These are phyloP conservation scores for Sclerotiophoma versabilis DNA, from an alignment of 2,329 filamentous ascomycete species.

Conservation along the genomic window DNA sequence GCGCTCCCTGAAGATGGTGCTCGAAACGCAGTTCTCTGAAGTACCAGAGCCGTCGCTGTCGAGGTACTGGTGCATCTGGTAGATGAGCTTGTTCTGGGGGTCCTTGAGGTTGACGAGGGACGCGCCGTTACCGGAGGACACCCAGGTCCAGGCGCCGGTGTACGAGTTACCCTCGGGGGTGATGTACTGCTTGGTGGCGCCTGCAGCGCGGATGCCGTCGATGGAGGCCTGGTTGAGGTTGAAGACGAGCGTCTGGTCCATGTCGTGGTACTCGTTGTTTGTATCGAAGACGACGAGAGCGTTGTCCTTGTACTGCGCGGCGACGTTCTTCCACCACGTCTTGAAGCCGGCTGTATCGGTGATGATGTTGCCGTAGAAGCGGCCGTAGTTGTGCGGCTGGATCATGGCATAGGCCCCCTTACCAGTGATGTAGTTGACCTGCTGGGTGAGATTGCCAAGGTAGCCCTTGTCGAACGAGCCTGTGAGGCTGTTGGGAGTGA, in stretches of 20 bases:
- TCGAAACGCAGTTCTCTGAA: conserved; percentile 56
- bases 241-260: conserved; percentile 54
- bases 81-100: conserved; percentile 61
- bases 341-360: conserved; percentile 52
- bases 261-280: conserved; percentile 58
- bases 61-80: conserved; percentile 70
- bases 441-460: conserved; percentile 52
- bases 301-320: conserved; percentile 51
- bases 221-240: conserved; percentile 58
- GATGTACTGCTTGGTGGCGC: conserved; percentile 61
- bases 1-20: conserved; percentile 62
- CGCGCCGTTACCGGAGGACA: conserved; percentile 54
- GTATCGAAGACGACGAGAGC: conserved; percentile 55
- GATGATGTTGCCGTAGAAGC: conserved; percentile 57
- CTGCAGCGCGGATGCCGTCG: conserved; percentile 54
- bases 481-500: conserved; percentile 59
- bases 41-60: conserved; percentile 64
- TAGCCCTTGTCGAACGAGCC: conserved; percentile 55
- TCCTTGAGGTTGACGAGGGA: conserved; percentile 59
- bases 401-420: conserved; percentile 58
- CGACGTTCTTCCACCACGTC: conserved; percentile 54
- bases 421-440: conserved; percentile 57
- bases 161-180: conserved; percentile 66
- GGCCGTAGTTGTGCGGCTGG: conserved; percentile 60
- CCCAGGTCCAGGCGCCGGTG: conserved; percentile 59